Percentiles rank a stretch among this genome's conserved stretches.
These are phyloP conservation scores for Porphyrellus sp. DNA, from an alignment of 1,284 basidiomycete species.

Conservation along the genomic window DNA sequence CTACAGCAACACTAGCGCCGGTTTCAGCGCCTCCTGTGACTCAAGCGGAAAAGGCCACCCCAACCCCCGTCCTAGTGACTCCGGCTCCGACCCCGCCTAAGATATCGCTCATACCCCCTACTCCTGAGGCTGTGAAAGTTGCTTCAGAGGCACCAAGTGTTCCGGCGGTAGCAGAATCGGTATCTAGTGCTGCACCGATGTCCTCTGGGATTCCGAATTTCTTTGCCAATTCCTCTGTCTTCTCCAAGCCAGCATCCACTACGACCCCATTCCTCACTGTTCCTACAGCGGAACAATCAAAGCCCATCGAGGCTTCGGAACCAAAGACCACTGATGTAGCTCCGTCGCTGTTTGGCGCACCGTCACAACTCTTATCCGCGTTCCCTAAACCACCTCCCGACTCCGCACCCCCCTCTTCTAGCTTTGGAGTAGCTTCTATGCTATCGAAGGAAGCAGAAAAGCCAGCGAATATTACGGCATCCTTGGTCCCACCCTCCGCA, in stretches of 20 bases:
- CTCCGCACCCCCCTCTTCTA: conserved; percentile 8
- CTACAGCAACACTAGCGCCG: conserved; percentile 18
- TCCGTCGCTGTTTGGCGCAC: conserved; percentile 21
- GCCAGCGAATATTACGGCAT: not conserved
- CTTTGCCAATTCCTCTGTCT: conserved; percentile 42
- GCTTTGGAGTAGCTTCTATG: not conserved
- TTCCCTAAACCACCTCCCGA: conserved; percentile 16
- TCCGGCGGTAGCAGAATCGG: conserved; percentile 2
- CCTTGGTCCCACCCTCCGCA: conserved; percentile 16
- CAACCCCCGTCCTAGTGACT: conserved; percentile 1
- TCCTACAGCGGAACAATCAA: conserved; percentile 12
- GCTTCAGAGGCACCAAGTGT: conserved; percentile 19
- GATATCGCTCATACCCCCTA: conserved; percentile 33
- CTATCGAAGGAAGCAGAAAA: conserved; percentile 24
- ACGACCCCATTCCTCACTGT: conserved; percentile 6
- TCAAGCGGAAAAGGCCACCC: conserved; percentile 3
- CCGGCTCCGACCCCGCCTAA: conserved; percentile 16
- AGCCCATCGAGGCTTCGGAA: conserved; percentile 15
- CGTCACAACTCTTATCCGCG: conserved; percentile 9
- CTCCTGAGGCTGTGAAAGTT: conserved; percentile 25
- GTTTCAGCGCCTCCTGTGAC: conserved; percentile 2
- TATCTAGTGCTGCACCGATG: conserved; percentile 5
- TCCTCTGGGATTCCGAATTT: conserved; percentile 46
- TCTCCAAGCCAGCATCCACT: conserved; percentile 29
- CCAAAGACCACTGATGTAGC: conserved; percentile 5